Base-by-base conservation (phyloP, 2,329 filamentous ascomycete genomes). In the Colletotrichum orchidophilum region DNA sequence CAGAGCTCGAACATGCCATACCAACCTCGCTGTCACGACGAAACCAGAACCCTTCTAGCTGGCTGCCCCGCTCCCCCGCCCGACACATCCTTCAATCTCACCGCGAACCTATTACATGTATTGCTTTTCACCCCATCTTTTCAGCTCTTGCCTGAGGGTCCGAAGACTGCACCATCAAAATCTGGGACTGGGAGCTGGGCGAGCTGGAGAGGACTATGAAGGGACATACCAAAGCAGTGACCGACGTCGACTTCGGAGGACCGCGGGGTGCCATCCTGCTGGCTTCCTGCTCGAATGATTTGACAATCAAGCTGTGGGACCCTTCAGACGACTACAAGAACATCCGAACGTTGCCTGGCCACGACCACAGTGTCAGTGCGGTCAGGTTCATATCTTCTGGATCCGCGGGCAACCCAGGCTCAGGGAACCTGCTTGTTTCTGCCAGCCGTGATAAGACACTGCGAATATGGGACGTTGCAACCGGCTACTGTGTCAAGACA, bases 251-350 rank as follows among this genome's bases (percentile, higher is more conserved):
- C 78, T 98, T 93, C 82, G 95, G 96, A 49, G 95, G 95, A 0
- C 94, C 94, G 1, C 87, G 93, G 77, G 93, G 94, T 50, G 92
- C 91, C 35, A 94, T 92, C 3, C 86, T 97, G 27, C 77, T 83
- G 24, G 82, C 85, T 4, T 95, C 93, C 8, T 97, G 94, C 84
- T 95, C 92, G 58, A 95, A 92, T 59, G 96, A 98, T 80, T 83
- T 98, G 54, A 97, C 94, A 2, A 97, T 98, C 82, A 97, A 97
- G 81, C 85, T 98, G 26, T 98, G 95, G 95, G 94, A 98, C 75
- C 95, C 96, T 1, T 89, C 91, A 53, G 93, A 97, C 79, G 94
- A 96, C 70, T 98, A 98, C 84, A 97, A 97, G 81, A 98, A 97
- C 78, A 97, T 97, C 67, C 90, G 95, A 62, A 98, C 95, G 1